Evolutionary conservation across 805 yeast genomes (phyloP).

Genomic region (Middelhovenomyces tepae): DNA sequence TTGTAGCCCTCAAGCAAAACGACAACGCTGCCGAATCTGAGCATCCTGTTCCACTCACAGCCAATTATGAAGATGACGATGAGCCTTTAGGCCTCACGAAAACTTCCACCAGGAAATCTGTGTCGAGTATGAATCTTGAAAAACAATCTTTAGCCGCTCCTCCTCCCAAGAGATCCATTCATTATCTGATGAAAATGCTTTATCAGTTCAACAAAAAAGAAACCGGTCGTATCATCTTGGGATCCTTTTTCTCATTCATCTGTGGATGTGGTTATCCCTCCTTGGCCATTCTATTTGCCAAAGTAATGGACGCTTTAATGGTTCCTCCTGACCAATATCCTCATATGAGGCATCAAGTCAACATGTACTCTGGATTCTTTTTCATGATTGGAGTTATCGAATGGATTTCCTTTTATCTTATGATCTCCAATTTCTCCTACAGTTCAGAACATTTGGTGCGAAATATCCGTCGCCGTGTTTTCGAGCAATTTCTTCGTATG

Average conservation of each 20-base stretch:
- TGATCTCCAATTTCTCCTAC: conserved; percentile 19
- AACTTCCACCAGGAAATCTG: not conserved
- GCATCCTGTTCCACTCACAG: too few species aligned
- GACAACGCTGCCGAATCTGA: conserved; percentile 11
- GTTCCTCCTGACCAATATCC: conserved; percentile 24
- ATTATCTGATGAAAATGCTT: conserved; percentile 14
- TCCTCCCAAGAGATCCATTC: conserved; percentile 4
- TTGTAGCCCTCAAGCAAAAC: conserved; percentile 13
- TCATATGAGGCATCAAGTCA: conserved; percentile 28
- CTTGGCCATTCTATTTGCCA: conserved; percentile 31
- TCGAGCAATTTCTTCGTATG: conserved; percentile 28
- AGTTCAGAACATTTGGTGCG: conserved; percentile 28
- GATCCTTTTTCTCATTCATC: conserved; percentile 21
- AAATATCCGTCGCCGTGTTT: conserved; percentile 24
- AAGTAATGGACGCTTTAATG: conserved; percentile 27
- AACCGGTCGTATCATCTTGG: conserved; percentile 18
- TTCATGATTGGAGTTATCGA: conserved; percentile 29
- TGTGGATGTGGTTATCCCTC: conserved; percentile 32
- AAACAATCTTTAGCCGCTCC: conserved; percentile 2
- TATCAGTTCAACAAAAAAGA: conserved; percentile 21
- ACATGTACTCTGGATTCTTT: conserved; percentile 27
- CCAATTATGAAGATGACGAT: too few species aligned
- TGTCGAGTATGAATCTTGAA: too few species aligned
- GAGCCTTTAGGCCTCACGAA: not conserved
- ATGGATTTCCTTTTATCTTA: conserved; percentile 17